Evolutionary conservation across 2,329 filamentous ascomycete species (phyloP), one percentile per base, ranked within the genome.

Genomic region (Neonectria faginata): DNA sequence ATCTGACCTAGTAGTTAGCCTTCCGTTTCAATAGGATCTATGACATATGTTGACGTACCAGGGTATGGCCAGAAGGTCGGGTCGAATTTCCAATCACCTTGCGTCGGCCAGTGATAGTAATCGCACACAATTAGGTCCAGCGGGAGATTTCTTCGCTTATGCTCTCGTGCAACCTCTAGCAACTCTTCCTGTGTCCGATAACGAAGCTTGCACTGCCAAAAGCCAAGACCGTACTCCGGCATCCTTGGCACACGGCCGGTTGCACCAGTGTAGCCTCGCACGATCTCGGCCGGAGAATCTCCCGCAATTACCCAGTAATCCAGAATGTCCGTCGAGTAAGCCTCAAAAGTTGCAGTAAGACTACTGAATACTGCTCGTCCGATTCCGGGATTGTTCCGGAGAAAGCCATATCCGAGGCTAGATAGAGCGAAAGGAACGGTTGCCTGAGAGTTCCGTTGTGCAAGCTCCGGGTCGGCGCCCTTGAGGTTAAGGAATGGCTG

Each of bases 21-120:
- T 1, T 6, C 16, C 9, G 16, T 63, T 12, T 67, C 41, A 16
- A 11, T 29, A 7, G 27, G 6, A 3, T 25, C 9, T 11, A 12
- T 2, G 0, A 12, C 10, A 12, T 11, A 16, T n/a, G 72, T 78
- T 72, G 67, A 83, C 83, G 72, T 68, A 83, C 83, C 82, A 27
- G 88, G 88, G 71, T 91, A 86, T 0, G 89, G 89, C 88, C 87
- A 91, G 68, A 86, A 91, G 0, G 81, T 81, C 0, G 82, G 78
- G 70, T 92, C 89, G 67, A 91, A 91, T 42, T 82, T 86, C 89
- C 89, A 91, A 60, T 91, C 89, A 6, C 89, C 89, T 72, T 91
- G 88, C 8, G 81, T 80, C 12, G 85, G 84, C 89, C 89, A 91
- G 72, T 91, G 89, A 73, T 91, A 91, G 74, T 88, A 91, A 70